phyloP scores from a whole-genome alignment of 495 filamentous ascomycete species.

The Annulohypoxylon stygium region DNA sequence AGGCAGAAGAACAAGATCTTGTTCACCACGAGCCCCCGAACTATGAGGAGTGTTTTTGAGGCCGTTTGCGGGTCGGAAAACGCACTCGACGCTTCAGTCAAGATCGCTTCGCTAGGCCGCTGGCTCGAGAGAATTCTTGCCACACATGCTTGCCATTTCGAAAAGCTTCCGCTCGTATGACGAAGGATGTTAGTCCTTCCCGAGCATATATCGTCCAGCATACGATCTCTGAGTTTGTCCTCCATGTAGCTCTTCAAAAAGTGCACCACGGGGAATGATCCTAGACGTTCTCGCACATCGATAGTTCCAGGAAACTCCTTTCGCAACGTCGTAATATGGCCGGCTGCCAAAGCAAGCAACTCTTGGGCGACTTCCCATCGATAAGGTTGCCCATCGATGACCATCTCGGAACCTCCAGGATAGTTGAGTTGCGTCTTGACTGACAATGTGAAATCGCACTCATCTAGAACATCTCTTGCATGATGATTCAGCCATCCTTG shows the following conservation, averaged over 20 bases:
- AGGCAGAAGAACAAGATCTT: slow-evolving; percentile 56
- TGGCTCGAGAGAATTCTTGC: slow-evolving; percentile 50
- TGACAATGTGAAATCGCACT: slow-evolving; percentile 67
- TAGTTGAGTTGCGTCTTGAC: slow-evolving; percentile 64
- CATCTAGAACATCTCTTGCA: slow-evolving; percentile 68
- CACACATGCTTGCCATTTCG: slow-evolving; percentile 38
- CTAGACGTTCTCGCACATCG: slow-evolving; percentile 53
- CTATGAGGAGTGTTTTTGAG: slow-evolving; percentile 53
- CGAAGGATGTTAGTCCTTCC: slow-evolving; percentile 49
- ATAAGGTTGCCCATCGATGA: slow-evolving; percentile 64
- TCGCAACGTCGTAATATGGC: slow-evolving; percentile 51
- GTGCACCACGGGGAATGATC: slow-evolving; percentile 57
- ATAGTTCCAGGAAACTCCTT: slow-evolving; percentile 53
- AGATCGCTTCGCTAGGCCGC: slow-evolving; percentile 31
- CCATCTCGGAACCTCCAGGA: slow-evolving; percentile 61
- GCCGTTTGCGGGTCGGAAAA: slow-evolving; percentile 51
- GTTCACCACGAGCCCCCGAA: slow-evolving; percentile 58
- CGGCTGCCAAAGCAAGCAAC: slow-evolving; percentile 57
- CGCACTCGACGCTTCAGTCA: slow-evolving; percentile 41
- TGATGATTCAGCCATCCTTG: slow-evolving; percentile 61
- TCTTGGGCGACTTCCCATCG: slow-evolving; percentile 62
- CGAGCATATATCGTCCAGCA: slow-evolving; percentile 51
- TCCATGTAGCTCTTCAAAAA: slow-evolving; percentile 57
- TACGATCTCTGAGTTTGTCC: slow-evolving; percentile 47
- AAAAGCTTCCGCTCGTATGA: slow-evolving; percentile 33